Base-by-base conservation (phyloP, 1,284 basidiomycete species). In the Ustilago hordei region DNA sequence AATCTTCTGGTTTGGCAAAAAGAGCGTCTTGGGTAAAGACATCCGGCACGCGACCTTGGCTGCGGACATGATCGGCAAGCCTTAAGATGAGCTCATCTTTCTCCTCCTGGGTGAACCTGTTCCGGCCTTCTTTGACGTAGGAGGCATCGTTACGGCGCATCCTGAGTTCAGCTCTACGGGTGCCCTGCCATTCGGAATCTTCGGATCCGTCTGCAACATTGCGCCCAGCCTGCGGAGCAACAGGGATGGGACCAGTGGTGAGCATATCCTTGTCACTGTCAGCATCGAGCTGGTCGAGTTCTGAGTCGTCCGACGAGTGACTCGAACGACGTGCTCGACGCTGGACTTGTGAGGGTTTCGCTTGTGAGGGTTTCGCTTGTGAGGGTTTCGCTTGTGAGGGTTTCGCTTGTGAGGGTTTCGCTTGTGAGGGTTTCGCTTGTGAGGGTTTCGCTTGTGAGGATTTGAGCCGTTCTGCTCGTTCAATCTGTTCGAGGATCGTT, bases 171-270 rank as follows among this genome's bases (percentile, higher is more conserved):
- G 38, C 45, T 19, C 35, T 35, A n/a, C 65, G 55, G 8, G 68
- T 50, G 11, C 73, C 68, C 32, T 66, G 47, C 73, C 73, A 75
- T 32, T 75, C 73, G 2, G 70, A 55, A 5, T 58, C 61, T 17
- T 65, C 65, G 9, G 57, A 60, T 2, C 60, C 48, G 8, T 53
- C 36, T 23, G 45, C 47, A 1, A 19, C 19, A 17, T n/a, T 23
- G 4, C 9, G 59, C 23, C 54, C 41, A 6, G 15, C 19, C 32
- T n/a, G 19, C 6, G 50, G 12, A 12, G 23, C 6, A n/a, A 11
- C 15, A 4, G 39, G 0, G 4, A 41, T 39, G 17, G 35, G 11
- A n/a, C 19, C 61, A 11, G 38, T 39, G 9, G n/a, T 23, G 8
- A 59, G 43, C 8, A 48, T 52, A 6, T 62, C 45, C 9, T 62